These are phyloP conservation scores for Apiospora saccharicola DNA, from an alignment of 2,329 filamentous ascomycete genomes.

Conservation along the genomic window DNA sequence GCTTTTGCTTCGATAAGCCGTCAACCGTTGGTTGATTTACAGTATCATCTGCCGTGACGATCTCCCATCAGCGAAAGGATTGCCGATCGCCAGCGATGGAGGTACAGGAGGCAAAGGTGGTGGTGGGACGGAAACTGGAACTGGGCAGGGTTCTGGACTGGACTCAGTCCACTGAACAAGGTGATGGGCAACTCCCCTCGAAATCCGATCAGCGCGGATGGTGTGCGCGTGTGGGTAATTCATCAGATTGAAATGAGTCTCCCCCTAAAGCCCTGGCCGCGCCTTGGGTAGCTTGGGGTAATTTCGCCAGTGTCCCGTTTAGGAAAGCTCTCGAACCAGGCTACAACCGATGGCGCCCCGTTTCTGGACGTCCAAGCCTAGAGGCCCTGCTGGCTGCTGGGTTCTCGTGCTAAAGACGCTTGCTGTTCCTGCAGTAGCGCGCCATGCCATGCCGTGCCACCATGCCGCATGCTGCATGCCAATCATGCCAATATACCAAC, in stretches of 20 bases:
- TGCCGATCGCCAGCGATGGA: constrained; percentile 6
- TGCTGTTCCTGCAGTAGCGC: constrained; percentile 21
- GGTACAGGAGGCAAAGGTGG: neutral
- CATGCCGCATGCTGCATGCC: neutral
- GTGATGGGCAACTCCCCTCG: constrained; percentile 7
- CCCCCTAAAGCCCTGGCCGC: neutral
- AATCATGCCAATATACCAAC: neutral
- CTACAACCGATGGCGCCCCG: constrained; percentile 2
- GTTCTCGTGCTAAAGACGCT: neutral
- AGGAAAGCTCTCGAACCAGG: neutral
- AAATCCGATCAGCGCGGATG: constrained; percentile 4
- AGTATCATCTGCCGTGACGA: neutral
- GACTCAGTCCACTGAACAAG: constrained; percentile 13
- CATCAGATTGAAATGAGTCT: neutral
- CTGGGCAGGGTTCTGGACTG: neutral
- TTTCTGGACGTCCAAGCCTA: neutral
- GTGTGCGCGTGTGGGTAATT: constrained; percentile 6
- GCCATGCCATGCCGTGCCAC: constrained; percentile 8
- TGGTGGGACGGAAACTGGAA: neutral
- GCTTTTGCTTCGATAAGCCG: neutral
- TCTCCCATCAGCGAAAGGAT: neutral
- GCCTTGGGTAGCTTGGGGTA: neutral
- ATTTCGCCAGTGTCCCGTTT: constrained; percentile 8
- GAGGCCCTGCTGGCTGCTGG: neutral
- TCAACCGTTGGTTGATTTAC: neutral